Conservation (phyloP, 202 grass and related monocot species). For the Dendrocalamus latiflorus region DNA sequence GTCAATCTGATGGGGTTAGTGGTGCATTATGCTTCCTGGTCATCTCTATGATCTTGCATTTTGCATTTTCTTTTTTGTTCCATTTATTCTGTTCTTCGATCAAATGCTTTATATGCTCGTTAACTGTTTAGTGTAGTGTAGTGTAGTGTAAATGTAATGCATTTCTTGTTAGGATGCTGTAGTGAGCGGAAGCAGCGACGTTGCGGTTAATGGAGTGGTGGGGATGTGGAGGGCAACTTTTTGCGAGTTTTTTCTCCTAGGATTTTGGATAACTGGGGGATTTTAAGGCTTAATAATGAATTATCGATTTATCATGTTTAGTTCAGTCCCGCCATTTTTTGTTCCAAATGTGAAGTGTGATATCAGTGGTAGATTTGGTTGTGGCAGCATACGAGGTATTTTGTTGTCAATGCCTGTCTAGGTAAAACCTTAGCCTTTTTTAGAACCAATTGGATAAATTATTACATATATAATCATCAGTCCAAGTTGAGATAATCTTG, state of each 20-base stretch:
- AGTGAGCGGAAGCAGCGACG: not conserved
- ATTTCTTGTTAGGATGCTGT: not conserved
- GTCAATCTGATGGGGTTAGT: constrained; percentile 99
- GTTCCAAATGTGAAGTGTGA: not conserved
- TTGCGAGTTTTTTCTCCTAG: too few relatives aligned
- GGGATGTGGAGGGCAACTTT: not conserved
- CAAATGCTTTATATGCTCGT: not conserved
- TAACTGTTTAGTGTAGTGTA: not conserved
- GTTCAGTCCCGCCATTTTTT: not conserved
- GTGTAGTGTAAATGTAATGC: not conserved
- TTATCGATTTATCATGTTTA: not conserved
- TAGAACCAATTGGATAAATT: not conserved
- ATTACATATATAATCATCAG: not conserved
- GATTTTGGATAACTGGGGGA: not conserved
- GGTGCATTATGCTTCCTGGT: constrained; percentile 31
- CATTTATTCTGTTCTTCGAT: constrained; percentile 18
- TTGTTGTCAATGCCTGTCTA: not conserved
- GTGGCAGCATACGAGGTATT: not conserved
- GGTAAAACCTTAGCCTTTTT: not conserved
- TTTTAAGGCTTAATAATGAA: not conserved
- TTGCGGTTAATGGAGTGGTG: not conserved
- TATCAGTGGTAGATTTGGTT: not conserved
- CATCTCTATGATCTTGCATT: not conserved
- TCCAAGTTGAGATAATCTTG: not conserved
- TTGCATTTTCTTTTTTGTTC: not conserved